Evolutionary conservation across 495 filamentous ascomycete species (phyloP).

Genomic region (Entonaema liquescens): DNA sequence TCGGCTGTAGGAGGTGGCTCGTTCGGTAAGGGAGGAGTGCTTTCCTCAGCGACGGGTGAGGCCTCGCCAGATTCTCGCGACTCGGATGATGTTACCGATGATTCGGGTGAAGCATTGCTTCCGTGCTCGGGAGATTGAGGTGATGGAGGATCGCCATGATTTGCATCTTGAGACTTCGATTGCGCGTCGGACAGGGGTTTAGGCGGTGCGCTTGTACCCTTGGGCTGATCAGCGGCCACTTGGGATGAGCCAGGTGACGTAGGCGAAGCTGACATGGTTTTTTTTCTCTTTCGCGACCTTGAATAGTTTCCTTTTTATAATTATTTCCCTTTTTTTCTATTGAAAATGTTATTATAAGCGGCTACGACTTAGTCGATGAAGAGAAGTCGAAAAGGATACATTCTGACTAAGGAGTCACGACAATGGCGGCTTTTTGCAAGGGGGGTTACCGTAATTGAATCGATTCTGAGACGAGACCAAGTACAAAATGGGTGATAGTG

Average conservation of each 20-base stretch:
- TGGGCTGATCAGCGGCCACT: conserved; percentile 41
- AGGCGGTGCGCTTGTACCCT: conserved; percentile 20
- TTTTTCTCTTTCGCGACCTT: conserved; percentile 6
- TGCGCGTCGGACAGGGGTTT: conserved; percentile 26
- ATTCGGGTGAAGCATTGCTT: conserved; percentile 13
- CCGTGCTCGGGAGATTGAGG: conserved; percentile 3
- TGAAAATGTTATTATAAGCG: conserved; percentile 31
- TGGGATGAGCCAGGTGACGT: conserved; percentile 32
- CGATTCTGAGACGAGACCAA: conserved; percentile 42
- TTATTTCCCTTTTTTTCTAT: conserved; percentile 23
- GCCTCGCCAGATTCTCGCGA: conserved; percentile 47
- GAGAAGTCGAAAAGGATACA: conserved; percentile 34
- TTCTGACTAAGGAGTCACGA: conserved; percentile 35
- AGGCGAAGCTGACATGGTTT: conserved; percentile 34
- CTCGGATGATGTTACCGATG: conserved; percentile 13
- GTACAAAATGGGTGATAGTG: conserved; percentile 30
- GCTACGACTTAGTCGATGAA: conserved; percentile 35
- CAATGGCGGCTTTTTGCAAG: conserved; percentile 22
- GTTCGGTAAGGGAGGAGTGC: conserved; percentile 50
- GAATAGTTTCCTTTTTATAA: not conserved
- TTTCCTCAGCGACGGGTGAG: conserved; percentile 37
- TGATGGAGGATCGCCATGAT: conserved; percentile 19
- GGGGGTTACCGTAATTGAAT: conserved; percentile 35
- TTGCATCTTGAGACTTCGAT: conserved; percentile 34
- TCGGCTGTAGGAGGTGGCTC: conserved; percentile 50